Evolutionary conservation across 257 asterid genomes (phyloP), one percentile per base, ranked within the genome.

Genomic region (Gardenia jasminoides): DNA sequence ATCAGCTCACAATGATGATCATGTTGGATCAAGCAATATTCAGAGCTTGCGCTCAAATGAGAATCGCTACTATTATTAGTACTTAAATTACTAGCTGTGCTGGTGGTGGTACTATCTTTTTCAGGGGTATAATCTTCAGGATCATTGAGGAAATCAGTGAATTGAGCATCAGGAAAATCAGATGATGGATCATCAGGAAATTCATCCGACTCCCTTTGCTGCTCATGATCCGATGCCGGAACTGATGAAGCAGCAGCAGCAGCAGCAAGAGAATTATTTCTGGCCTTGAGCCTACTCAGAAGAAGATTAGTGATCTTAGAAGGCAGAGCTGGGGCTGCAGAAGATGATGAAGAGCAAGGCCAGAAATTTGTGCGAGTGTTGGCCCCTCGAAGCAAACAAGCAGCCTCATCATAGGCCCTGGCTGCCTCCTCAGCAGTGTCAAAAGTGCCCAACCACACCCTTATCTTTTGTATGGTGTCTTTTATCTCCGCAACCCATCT

Each of bases 401-500:
- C 98, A 36, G 86, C 86, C 82, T 91, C 97, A 58, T 91, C 97
- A 28, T 91, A 91, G 19, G 94, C 94, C 81, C 93, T 84, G 33
- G 97, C 97, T 0, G 97, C 97, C 80, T 90, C 97, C 76, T 91
- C 97, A 3, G 97, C 94, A 4, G 97, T 91, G 88, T 91, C 94
- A 30, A 91, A 91, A 7, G 97, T 90, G 24, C 97, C 97, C 10
- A 92, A 50, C 97, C 95, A 92, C 81, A 92, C 93, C 68, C 97
- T 84, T 64, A 92, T 92, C 81, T 92, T 90, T 50, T 92, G 97
- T 62, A 89, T 92, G 30, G 97, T 92, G 75, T 92, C 94, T 76
- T 92, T 92, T 24, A 92, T 92, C 88, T 92, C 97, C 2, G 97
- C 95, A 78, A 92, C 97, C 97, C 97, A 92, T 66, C 93, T 89